Percentiles rank a stretch among this genome's conserved stretches.
Evolutionary conservation across 495 filamentous ascomycete genomes (phyloP).

Genomic region (Penicillium alfredii): DNA sequence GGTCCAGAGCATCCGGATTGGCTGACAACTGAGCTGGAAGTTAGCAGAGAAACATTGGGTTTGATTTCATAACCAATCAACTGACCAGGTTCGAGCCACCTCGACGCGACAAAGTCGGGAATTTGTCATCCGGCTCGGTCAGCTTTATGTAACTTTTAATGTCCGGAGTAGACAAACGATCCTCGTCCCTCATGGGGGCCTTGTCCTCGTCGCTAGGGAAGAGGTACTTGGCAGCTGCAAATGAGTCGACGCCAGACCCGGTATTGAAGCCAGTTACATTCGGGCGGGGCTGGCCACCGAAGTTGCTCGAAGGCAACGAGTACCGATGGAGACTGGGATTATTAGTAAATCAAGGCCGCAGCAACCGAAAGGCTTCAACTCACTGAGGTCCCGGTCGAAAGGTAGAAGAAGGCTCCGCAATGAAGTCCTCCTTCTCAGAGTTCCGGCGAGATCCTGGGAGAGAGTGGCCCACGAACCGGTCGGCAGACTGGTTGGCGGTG

Average conservation of each 20-base stretch:
- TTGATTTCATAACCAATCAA: conserved; percentile 5
- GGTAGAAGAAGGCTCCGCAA: conserved; percentile 27
- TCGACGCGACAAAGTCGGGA: conserved; percentile 72
- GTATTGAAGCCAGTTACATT: conserved; percentile 40
- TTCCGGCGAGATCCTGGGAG: conserved; percentile 77
- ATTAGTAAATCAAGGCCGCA: conserved; percentile 14
- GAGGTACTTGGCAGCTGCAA: conserved; percentile 75
- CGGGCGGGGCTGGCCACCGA: conserved; percentile 53
- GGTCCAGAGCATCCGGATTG: conserved; percentile 74
- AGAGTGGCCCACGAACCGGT: conserved; percentile 65
- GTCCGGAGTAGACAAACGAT: conserved; percentile 52
- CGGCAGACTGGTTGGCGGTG: conserved; percentile 17
- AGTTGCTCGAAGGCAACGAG: conserved; percentile 74
- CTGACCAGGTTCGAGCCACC: conserved; percentile 66
- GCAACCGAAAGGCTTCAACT: conserved; percentile 13
- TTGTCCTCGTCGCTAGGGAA: conserved; percentile 76
- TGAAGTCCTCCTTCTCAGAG: conserved; percentile 43
- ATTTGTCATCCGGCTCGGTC: conserved; percentile 72
- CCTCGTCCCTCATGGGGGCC: conserved; percentile 40
- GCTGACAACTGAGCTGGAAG: conserved; percentile 59
- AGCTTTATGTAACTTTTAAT: conserved; percentile 65
- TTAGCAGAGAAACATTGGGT: conserved; percentile 8
- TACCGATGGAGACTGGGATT: conserved; percentile 66
- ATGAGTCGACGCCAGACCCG: conserved; percentile 51
- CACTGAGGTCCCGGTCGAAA: conserved; percentile 37